Base-by-base conservation (phyloP, 495 filamentous ascomycete genomes). In the Penicillium nucicola region DNA sequence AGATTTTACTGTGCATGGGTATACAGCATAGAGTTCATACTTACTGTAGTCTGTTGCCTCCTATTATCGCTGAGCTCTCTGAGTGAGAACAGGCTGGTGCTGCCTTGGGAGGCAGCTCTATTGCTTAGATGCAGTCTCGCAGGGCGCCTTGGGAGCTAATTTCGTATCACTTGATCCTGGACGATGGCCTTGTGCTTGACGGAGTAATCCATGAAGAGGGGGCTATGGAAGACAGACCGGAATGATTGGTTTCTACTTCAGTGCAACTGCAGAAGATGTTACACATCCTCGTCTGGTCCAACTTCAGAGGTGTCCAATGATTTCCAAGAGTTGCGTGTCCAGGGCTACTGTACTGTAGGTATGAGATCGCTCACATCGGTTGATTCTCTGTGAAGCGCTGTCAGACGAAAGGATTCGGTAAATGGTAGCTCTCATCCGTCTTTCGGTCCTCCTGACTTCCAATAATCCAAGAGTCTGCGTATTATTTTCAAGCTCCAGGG, bases 21-120 rank as follows among this genome's bases (percentile, higher is more conserved):
- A 18, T 42, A 40, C 52, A 45, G 41, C 52, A 55, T 45, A 48
- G 37, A 48, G 44, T 51, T 51, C 28, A 42, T 55, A 55, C 25
- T 43, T 15, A 9, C 7, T 8, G 4, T 28, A 9, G 7, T 28
- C 7, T 28, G 25, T n/a, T n/a, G n/a, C n/a, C n/a, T n/a, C n/a
- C 5, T 9, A 28, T 28, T 22, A 3, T 22, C 20, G 5, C 5
- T 2, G 2, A 22, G 20, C 20, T 5, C 7, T 8, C 25, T 28
- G 10, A 28, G 25, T 28, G 6, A 28, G 7, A 28, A 28, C 4
- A 4, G 25, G 25, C 25, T 28, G 25, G 25, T 28, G 25, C 25
- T 8, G 25, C 5, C 25, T 28, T 6, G 1, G 1, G 25, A 6
- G 25, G 5, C 25, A 3, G 20, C 25, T 28, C 7, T 9, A 28